These are phyloP conservation scores for Cystofilobasidium bisporidii DNA, from an alignment of 768 basidiomycete species.

Conservation along the genomic window DNA sequence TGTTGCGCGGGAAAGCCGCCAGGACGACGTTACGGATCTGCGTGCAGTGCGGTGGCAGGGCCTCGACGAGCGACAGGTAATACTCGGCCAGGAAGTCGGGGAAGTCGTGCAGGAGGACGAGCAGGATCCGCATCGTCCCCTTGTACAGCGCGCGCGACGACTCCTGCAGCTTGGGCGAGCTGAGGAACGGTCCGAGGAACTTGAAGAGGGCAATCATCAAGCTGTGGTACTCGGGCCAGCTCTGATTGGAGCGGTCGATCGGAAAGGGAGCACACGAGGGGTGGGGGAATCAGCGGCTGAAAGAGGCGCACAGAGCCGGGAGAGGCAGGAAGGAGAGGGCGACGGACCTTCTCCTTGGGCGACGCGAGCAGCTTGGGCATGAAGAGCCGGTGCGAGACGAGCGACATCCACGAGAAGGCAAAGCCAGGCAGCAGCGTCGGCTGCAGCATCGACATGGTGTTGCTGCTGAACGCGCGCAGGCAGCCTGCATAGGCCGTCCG, in stretches of 20 bases:
- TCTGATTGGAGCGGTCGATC: no score
- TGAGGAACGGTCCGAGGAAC: slow-evolving; percentile 85
- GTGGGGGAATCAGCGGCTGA: no score
- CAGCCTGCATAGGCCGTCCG: slow-evolving; percentile 71
- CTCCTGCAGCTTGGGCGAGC: slow-evolving; percentile 59
- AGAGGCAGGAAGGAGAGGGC: slow-evolving; percentile 2
- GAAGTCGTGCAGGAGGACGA: slow-evolving; percentile 96
- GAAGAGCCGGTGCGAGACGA: slow-evolving; percentile 91
- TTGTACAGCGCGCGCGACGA: slow-evolving; percentile 81
- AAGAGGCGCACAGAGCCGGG: no score
- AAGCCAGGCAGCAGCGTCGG: slow-evolving; percentile 96
- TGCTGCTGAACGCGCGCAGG: slow-evolving; percentile 74
- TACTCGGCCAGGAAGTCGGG: slow-evolving; percentile 96
- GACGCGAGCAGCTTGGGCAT: slow-evolving; percentile 88
- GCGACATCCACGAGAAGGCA: slow-evolving; percentile 94
- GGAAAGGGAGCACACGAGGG: background rate
- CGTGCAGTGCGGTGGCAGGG: slow-evolving; percentile 81
- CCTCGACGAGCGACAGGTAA: slow-evolving; percentile 90
- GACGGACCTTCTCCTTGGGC: slow-evolving; percentile 72
- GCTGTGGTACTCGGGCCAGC: slow-evolving; percentile 94
- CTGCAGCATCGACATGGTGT: slow-evolving; percentile 89
- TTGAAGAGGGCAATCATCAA: slow-evolving; percentile 86
- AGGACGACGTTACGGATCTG: slow-evolving; percentile 95
- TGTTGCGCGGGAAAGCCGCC: slow-evolving; percentile 78
- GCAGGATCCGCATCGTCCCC: slow-evolving; percentile 75